Base-by-base conservation (phyloP, 805 yeast species). In the Candida namnaoensis region DNA sequence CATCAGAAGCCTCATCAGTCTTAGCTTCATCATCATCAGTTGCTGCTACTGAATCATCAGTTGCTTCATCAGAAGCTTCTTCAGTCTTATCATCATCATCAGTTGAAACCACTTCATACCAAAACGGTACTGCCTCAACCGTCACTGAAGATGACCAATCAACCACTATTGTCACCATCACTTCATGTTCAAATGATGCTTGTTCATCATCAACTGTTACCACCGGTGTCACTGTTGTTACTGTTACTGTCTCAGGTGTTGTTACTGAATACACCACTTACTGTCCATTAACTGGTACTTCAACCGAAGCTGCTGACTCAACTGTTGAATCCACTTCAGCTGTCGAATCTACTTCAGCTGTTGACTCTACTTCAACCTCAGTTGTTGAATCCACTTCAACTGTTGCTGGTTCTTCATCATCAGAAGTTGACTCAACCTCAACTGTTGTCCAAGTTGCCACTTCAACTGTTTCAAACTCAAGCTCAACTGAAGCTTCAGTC, bases 171-270 rank as follows among this genome's bases (percentile, higher is more conserved):
- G 41, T 47, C 34, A 53, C 58, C 32, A 41, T 56, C 32, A 47
- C 52, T 24, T 50, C 57, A 36, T 52, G 55, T 40, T 35, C 47
- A 15, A 40, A 42, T 19, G 35, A 50, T 36, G 42, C 15, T 9
- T 57, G 61, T 45, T 14, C 47, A 33, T 37, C 37, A 32, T 35
- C 48, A 32, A 44, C 56, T 35, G 43, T 48, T 34, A 54, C 60
- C 30, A 56, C 60, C 24, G 58, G 56, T 39, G 49, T 49, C 37
- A 44, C 60, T 10, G 46, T 45, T 40, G 47, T 44, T 8, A 41
- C 57, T 15, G 38, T 52, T 34, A 43, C 49, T 6, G 44, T 44
- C 12, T 40, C 47, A 5, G 51, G 51, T 42, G 51, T 49, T 42
- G 34, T 35, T 12, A 46, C 49, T 42, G 41, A 13, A 6, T 27